Evolutionary conservation across 352 stramenopile species (phyloP), one percentile per base, ranked within the genome.

Genomic region (Pythium myriotylum): DNA sequence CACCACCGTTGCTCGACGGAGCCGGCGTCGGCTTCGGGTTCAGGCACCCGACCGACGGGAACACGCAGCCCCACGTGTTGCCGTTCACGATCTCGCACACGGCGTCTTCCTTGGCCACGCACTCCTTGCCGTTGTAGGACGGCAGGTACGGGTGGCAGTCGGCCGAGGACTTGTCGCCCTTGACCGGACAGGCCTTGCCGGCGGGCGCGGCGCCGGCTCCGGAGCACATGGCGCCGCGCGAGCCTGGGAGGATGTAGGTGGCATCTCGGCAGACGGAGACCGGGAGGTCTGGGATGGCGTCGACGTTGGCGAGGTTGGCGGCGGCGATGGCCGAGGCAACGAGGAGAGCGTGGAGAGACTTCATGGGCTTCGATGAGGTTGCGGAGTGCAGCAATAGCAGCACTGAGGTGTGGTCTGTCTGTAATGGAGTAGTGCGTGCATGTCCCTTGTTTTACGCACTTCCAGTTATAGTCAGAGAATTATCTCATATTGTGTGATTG

Each of bases 51-150:
- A 61, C 53, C 16, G 60, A 62, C 23, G 60, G 68, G 32, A 76
- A 73, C 43, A 68, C 65, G 27, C 68, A 76, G 27, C 68, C 68
- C 68, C 68, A 76, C 2, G 65, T 56, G n/a, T 39, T 47, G 22
- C 48, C 53, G 7, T 37, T 53, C 2, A 76, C 48, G 33, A 63
- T 60, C 9, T 51, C 54, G 23, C 69, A 76, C 33, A 59, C 51
- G 12, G 69, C 59, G 39, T 70, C 56, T 35, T 76, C 69, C 46
- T 72, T 70, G 37, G 61, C 59, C 5, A 67, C 47, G 49, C 69
- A 76, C 16, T 41, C 55, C 19, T 23, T 27, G 14, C 60, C 59
- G 32, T 73, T 46, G 41, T 45, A 76, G 14, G 65, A 73, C 26
- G 69, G 69, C 42, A 73, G 24, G 46, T 62, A 60, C 14, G 56